These are phyloP conservation scores for Comarum palustre DNA, from an alignment of 306 rosid species.

Conservation along the genomic window DNA sequence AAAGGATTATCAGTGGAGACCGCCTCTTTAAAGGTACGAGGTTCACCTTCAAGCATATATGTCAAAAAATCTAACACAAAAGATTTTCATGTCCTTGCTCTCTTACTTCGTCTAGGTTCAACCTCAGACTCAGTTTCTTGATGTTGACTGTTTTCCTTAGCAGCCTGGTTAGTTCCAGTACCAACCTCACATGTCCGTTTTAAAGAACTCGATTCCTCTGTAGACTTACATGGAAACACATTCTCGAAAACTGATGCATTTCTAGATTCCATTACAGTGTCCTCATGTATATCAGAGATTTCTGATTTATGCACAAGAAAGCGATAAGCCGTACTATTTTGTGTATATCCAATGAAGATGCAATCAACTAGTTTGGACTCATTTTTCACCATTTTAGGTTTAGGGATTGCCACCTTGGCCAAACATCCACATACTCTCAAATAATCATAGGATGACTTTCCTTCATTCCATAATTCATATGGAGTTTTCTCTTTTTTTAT, in stretches of 20 bases:
- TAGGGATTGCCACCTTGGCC: background rate
- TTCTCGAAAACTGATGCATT: background rate
- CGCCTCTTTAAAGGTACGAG: background rate
- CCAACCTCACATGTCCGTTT: background rate
- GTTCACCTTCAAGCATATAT: background rate
- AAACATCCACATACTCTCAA: conserved; percentile 3
- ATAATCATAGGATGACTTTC: background rate
- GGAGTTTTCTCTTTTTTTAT: background rate
- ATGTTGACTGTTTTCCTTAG: background rate
- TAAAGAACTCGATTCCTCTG: background rate
- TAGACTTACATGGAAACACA: background rate
- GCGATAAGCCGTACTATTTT: no score
- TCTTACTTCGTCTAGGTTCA: background rate
- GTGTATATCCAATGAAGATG: no score
- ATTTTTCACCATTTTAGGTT: background rate
- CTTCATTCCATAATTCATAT: background rate
- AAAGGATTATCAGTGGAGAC: background rate
- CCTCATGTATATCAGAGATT: no score
- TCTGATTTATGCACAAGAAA: no score
- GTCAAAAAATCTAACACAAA: no score
- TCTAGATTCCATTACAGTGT: background rate
- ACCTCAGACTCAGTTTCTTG: background rate
- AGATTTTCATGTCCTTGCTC: background rate
- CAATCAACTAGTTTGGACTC: background rate
- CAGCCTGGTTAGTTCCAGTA: background rate